A percentile compares a stretch with the other conserved stretches of the same genome.
phyloP scores from a whole-genome alignment of 106 monocot genomes.

The Narthecium ossifragum region DNA sequence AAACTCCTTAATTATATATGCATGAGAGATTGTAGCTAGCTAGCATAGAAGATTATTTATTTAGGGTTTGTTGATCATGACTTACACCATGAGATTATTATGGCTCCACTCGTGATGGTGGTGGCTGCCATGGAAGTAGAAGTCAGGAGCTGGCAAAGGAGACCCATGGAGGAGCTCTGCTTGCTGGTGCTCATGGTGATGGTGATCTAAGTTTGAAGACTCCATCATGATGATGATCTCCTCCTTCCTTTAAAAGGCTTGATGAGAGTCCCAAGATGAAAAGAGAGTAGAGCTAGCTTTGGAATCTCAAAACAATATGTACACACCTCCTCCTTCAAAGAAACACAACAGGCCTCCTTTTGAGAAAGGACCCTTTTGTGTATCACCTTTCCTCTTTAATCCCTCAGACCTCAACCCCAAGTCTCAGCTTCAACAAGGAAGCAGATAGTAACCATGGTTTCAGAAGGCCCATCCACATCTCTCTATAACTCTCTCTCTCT shows the following conservation, averaged over 20 bases:
- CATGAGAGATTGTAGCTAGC: too few species aligned
- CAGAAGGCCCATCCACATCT: too few species aligned
- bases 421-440: not conserved
- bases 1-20: too few species aligned
- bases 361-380: not conserved
- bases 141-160: conserved; percentile 2
- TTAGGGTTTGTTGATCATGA: not conserved
- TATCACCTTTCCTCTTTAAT: conserved; percentile 2
- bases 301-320: too few species aligned
- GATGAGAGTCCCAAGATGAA: conserved; percentile 23
- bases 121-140: not conserved
- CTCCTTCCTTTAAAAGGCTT: conserved; percentile 6
- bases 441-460: not conserved
- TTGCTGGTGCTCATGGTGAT: conserved; percentile 5
- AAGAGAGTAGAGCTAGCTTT: conserved; percentile 10
- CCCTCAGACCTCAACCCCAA: conserved; percentile 1
- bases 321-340: not conserved
- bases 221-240: conserved; percentile 21
- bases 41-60: too few species aligned
- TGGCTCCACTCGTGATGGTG: conserved; percentile 9
- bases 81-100: conserved; percentile 12
- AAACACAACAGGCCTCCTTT: conserved; percentile 5
- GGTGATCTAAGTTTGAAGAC: conserved; percentile 17
- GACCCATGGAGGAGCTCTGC: conserved; percentile 17
- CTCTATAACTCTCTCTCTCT: conserved; percentile 14